Percentiles rank a stretch among this genome's conserved stretches.
phyloP scores from a whole-genome alignment of 495 filamentous ascomycete species.

The Trichoderma reesei region DNA sequence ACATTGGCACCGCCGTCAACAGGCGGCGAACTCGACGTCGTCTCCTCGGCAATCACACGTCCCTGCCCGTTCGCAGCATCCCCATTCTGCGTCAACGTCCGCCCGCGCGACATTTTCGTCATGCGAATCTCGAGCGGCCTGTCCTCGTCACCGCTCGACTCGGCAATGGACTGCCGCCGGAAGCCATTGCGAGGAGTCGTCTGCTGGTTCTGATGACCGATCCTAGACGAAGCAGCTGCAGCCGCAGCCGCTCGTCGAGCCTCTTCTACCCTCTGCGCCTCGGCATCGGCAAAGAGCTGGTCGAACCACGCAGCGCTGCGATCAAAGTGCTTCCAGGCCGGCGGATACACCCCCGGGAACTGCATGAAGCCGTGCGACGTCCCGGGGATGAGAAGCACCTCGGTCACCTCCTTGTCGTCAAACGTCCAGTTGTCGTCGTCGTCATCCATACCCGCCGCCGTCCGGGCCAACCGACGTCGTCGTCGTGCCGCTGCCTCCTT shows the following conservation, averaged over 20 bases:
- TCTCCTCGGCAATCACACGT: background rate
- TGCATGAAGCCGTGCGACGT: slow-evolving; percentile 89
- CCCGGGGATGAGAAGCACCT: slow-evolving; percentile 75
- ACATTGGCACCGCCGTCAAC: too few relatives aligned
- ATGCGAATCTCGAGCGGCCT: slow-evolving; percentile 70
- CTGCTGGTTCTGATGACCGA: background rate
- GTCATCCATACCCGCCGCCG: too few relatives aligned
- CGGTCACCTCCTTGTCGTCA: slow-evolving; percentile 66
- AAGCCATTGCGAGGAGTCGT: slow-evolving; percentile 11
- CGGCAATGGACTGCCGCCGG: slow-evolving; percentile 36
- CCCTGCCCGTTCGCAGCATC: background rate
- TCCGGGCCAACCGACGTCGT: slow-evolving; percentile 1
- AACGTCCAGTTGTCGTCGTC: slow-evolving; percentile 31
- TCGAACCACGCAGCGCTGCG: slow-evolving; percentile 69
- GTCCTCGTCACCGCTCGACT: slow-evolving; percentile 74
- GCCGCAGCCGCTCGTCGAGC: slow-evolving; percentile 10
- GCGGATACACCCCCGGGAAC: slow-evolving; percentile 76
- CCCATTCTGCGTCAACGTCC: slow-evolving; percentile 11
- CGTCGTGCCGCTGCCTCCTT: slow-evolving; percentile 52
- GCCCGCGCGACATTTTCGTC: slow-evolving; percentile 24
- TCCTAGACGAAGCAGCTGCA: too few relatives aligned
- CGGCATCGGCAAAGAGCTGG: slow-evolving; percentile 50
- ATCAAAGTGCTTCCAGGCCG: slow-evolving; percentile 73
- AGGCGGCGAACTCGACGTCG: slow-evolving; percentile 4
- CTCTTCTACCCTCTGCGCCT: slow-evolving; percentile 24